Percentiles rank a stretch among this genome's conserved stretches.
phyloP scores from a whole-genome alignment of 2,329 filamentous ascomycete genomes.

The Pseudonectria foliicola region DNA sequence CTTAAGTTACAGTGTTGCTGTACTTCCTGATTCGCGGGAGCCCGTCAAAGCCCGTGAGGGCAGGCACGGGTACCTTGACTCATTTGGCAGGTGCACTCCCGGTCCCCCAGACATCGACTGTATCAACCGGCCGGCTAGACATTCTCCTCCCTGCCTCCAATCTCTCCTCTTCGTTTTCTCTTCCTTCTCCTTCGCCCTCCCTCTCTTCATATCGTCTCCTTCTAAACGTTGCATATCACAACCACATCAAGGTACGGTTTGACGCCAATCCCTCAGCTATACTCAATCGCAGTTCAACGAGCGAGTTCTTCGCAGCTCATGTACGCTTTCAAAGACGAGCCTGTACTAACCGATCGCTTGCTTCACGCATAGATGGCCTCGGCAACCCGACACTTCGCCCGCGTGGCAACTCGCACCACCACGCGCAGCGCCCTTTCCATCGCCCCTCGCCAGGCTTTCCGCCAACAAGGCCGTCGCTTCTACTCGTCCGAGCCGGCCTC shows the following conservation, averaged over 20 bases:
- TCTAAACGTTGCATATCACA: background rate
- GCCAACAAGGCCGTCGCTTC: constrained; percentile 66
- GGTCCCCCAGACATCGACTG: background rate
- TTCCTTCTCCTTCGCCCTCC: background rate
- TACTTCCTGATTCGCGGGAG: no score
- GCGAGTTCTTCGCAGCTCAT: no score
- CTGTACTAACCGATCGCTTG: no score
- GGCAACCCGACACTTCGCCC: constrained; percentile 48
- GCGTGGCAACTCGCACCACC: constrained; percentile 52
- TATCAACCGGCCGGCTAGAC: no score
- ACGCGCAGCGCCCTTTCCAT: constrained; percentile 51
- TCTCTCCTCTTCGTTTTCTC: background rate
- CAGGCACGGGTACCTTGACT: no score
- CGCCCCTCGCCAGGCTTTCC: constrained; percentile 60
- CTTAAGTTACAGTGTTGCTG: no score
- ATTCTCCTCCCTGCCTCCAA: no score
- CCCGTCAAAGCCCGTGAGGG: no score
- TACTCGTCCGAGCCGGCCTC: constrained; percentile 66
- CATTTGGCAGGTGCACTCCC: no score
- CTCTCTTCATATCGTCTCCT: background rate
- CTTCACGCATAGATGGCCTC: constrained; percentile 26
- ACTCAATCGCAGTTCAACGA: no score
- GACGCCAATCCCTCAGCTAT: background rate
- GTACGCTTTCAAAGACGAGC: no score
- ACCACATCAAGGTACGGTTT: background rate